Conservation (phyloP, 352 stramenopile species). For the Globisporangium paddicum region DNA sequence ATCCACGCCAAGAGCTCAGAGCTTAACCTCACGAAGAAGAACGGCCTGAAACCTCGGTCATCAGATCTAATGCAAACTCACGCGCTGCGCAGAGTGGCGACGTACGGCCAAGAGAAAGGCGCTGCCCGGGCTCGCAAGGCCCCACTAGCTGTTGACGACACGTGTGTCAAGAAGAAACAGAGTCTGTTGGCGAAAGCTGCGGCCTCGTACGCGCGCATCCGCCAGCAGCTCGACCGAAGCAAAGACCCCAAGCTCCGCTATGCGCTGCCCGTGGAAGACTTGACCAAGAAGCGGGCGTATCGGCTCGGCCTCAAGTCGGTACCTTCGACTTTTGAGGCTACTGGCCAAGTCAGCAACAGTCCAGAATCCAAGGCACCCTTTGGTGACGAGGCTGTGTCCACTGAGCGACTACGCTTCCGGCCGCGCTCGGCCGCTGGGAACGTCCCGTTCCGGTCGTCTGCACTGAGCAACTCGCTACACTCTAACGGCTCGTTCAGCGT, state of each 20-base stretch:
- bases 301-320: slow-evolving; percentile 45
- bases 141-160: slow-evolving; percentile 16
- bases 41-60: slow-evolving; percentile 8
- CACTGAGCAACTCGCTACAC: not conserved
- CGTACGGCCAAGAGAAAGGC: not conserved
- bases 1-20: slow-evolving; percentile 13
- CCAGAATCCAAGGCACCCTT: not conserved
- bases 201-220: slow-evolving; percentile 22
- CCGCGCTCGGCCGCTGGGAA: slow-evolving; percentile 30
- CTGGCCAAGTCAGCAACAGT: not conserved
- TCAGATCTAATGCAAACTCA: slow-evolving; percentile 23
- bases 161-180: slow-evolving; percentile 26
- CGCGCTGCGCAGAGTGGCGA: slow-evolving; percentile 18
- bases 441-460: slow-evolving; percentile 8
- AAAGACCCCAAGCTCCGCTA: slow-evolving; percentile 47
- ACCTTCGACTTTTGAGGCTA: slow-evolving; percentile 18
- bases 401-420: slow-evolving; percentile 18
- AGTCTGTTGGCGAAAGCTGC: slow-evolving; percentile 22
- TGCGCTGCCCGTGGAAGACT: slow-evolving; percentile 42
- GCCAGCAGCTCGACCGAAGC: slow-evolving; percentile 21
- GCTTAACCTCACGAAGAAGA: not conserved
- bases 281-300: slow-evolving; percentile 31
- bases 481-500: not conserved
- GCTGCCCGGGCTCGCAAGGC: slow-evolving; percentile 15
- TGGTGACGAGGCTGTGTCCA: not conserved